Percentiles rank a stretch among this genome's conserved stretches.
These are phyloP conservation scores for Magnolia changhungtana DNA, from an alignment of 164 flowering plant genomes.

Conservation along the genomic window DNA sequence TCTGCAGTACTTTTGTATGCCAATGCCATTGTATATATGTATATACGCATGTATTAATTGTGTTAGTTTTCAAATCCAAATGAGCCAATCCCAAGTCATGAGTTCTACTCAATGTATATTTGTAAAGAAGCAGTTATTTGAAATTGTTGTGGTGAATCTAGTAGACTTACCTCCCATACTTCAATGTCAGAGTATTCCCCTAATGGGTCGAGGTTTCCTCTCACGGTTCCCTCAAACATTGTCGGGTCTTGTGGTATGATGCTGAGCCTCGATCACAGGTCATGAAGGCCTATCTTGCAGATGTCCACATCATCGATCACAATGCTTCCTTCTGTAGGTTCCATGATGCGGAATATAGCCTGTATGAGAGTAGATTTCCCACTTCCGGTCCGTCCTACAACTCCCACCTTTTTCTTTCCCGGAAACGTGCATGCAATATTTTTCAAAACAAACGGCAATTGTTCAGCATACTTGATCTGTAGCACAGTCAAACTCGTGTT, in stretches of 20 bases:
- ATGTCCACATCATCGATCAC: slow-evolving; percentile 74
- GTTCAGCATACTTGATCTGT: slow-evolving; percentile 39
- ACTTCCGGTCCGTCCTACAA: slow-evolving; percentile 38
- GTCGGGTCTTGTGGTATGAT: slow-evolving; percentile 95
- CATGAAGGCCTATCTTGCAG: slow-evolving; percentile 79
- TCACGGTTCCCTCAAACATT: slow-evolving; percentile 84
- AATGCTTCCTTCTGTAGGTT: slow-evolving; percentile 76
- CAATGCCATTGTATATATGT: no score
- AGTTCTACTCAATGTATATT: no score
- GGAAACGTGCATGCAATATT: slow-evolving; percentile 35
- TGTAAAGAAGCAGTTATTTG: not conserved
- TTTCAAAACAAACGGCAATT: slow-evolving; percentile 33
- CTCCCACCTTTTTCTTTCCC: slow-evolving; percentile 32
- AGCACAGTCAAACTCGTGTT: not conserved
- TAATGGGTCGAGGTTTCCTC: slow-evolving; percentile 90
- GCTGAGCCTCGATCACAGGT: slow-evolving; percentile 78
- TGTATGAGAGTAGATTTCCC: slow-evolving; percentile 42
- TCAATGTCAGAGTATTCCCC: slow-evolving; percentile 53
- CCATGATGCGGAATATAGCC: slow-evolving; percentile 77
- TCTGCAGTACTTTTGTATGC: no score
- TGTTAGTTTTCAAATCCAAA: not conserved
- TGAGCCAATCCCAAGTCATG: not conserved
- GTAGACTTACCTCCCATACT: slow-evolving; percentile 72
- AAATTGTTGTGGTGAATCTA: not conserved
- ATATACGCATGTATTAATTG: not conserved